These are phyloP conservation scores for Phytopythium montanum DNA, from an alignment of 352 stramenopile species.

Conservation along the genomic window DNA sequence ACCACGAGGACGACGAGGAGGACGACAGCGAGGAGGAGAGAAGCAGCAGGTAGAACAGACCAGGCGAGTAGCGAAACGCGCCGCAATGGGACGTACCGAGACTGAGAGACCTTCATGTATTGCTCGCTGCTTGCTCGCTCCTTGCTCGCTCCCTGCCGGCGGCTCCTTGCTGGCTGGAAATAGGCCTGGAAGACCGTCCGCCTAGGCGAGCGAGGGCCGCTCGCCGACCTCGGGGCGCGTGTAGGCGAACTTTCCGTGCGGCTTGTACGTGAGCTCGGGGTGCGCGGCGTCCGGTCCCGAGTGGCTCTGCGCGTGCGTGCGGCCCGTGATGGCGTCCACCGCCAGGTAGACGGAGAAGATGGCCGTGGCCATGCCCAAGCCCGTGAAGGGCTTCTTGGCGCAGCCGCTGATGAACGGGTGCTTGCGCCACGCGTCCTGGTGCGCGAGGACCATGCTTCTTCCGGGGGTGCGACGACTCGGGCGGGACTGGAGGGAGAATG, in stretches of 20 bases:
- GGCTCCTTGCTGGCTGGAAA: too few species aligned
- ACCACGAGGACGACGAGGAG: constrained; percentile 21
- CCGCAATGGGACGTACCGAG: too few species aligned
- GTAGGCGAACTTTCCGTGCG: constrained; percentile 51
- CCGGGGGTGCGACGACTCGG: constrained; percentile 7
- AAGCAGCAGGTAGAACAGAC: neutral
- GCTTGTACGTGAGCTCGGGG: constrained; percentile 28
- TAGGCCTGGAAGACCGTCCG: too few species aligned
- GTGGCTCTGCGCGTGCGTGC: constrained; percentile 30
- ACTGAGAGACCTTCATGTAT: neutral
- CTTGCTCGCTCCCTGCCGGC: too few species aligned
- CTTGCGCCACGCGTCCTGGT: constrained; percentile 87
- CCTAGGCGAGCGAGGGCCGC: constrained; percentile 37
- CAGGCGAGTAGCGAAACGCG: neutral
- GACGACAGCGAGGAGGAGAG: constrained; percentile 23
- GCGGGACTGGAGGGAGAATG: neutral
- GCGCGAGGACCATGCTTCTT: constrained; percentile 72
- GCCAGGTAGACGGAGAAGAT: constrained; percentile 83
- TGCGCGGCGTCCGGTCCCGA: constrained; percentile 24
- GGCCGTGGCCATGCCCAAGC: constrained; percentile 62
- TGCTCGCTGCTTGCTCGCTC: neutral
- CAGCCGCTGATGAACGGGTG: constrained; percentile 82
- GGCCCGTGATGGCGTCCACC: constrained; percentile 52
- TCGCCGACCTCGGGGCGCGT: constrained; percentile 56
- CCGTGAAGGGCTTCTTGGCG: constrained; percentile 85